Evolutionary conservation across 1,139 yeast genomes (phyloP).

Genomic region (Yamadazyma conglobata): DNA sequence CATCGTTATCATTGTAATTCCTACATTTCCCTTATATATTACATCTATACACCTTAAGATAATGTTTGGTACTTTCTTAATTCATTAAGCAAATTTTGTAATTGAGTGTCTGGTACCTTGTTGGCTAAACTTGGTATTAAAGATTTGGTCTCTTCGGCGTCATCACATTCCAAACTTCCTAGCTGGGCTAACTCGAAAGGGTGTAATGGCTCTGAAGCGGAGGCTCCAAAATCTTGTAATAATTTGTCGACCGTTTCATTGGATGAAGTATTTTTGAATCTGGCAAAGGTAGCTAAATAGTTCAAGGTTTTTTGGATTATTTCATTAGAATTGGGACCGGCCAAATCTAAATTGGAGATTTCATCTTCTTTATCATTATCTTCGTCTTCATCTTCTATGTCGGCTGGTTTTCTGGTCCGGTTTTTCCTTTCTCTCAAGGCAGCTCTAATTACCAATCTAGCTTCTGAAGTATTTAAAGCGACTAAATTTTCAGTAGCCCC

Average conservation of each 20-base stretch:
- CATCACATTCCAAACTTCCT: constrained; percentile 92
- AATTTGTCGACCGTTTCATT: constrained; percentile 91
- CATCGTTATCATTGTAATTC: no score
- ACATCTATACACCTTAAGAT: constrained; percentile 17
- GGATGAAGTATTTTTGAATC: constrained; percentile 89
- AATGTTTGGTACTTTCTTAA: constrained; percentile 61
- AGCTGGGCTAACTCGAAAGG: constrained; percentile 96
- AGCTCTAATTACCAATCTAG: constrained; percentile 84
- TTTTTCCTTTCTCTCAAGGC: constrained; percentile 77
- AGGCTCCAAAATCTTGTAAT: constrained; percentile 64
- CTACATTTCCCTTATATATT: no score
- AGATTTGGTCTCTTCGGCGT: constrained; percentile 95
- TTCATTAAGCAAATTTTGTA: constrained; percentile 84
- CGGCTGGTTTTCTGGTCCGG: constrained; percentile 19
- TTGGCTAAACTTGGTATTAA: constrained; percentile 80
- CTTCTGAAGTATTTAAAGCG: constrained; percentile 84
- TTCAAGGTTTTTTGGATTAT: constrained; percentile 91
- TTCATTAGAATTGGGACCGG: constrained; percentile 57
- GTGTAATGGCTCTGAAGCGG: constrained; percentile 61
- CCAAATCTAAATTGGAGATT: constrained; percentile 65
- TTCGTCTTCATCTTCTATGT: constrained; percentile 34
- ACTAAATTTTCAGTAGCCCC: constrained; percentile 77
- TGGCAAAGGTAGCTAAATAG: constrained; percentile 77
- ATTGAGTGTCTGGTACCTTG: constrained; percentile 82
- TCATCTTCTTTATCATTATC: constrained; percentile 56